phyloP scores from a whole-genome alignment of 2,329 filamentous ascomycete species.

The Pseudonectria buxi region DNA sequence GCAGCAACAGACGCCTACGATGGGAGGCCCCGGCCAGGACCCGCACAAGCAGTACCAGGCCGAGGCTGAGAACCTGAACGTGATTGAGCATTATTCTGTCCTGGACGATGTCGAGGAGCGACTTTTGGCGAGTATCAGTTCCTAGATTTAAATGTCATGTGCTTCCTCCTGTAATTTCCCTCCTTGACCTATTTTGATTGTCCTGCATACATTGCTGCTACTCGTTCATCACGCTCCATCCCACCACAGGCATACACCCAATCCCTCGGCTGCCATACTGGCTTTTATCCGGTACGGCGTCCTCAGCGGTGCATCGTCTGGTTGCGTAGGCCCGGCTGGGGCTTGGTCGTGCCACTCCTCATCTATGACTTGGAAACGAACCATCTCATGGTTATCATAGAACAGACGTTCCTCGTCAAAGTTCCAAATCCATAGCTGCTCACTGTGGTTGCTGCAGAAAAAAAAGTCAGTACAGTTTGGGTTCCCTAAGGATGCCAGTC shows the following conservation, averaged over 20 bases:
- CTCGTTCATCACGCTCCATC: conserved; percentile 29
- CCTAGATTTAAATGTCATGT: conserved; percentile 27
- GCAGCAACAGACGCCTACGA: conserved; percentile 52
- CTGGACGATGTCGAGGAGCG: conserved; percentile 83
- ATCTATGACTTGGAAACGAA: conserved; percentile 75
- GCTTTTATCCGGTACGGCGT: conserved; percentile 66
- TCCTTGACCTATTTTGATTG: neutral
- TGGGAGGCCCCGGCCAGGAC: conserved; percentile 89
- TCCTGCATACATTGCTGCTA: conserved; percentile 4
- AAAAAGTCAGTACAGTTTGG: conserved; percentile 9
- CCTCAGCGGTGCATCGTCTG: conserved; percentile 54
- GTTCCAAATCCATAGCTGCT: conserved; percentile 81
- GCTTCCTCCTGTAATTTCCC: neutral
- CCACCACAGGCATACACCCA: conserved; percentile 61
- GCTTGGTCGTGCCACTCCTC: conserved; percentile 91
- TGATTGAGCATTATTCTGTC: conserved; percentile 89
- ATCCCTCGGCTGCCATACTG: conserved; percentile 55
- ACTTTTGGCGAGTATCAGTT: conserved; percentile 53
- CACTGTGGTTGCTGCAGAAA: conserved; percentile 56
- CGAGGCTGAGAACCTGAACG: conserved; percentile 92
- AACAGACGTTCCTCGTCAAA: conserved; percentile 68
- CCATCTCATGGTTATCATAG: conserved; percentile 85
- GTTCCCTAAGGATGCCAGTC: conserved; percentile 9
- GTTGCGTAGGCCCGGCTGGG: conserved; percentile 58
- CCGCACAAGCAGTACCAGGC: conserved; percentile 90